Base-by-base conservation (phyloP, 805 yeast genomes). In the Saccharomyces eubayanus region DNA sequence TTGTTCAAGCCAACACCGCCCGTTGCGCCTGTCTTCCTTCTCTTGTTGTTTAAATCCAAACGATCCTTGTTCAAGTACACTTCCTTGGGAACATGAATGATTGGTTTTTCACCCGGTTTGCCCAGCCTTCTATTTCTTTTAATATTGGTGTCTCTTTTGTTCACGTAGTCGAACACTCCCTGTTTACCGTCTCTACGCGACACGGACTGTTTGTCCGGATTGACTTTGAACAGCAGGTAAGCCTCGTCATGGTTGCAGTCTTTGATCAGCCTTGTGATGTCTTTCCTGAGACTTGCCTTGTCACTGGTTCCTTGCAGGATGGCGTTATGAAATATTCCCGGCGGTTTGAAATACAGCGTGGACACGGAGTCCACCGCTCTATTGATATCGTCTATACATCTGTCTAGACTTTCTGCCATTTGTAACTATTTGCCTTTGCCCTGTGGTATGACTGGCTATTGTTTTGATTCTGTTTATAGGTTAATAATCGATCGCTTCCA, bases 281-380 rank as follows among this genome's bases (percentile, higher is more conserved):
- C 54, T 29, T 57, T 59, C 29, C 62, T 58, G 47, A 60, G 61
- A 10, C 54, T 56, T 14, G 57, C 56, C 6, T 53, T 52, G 27
- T 55, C 55, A 20, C 60, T 61, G 10, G 52, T 50, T 28, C 51
- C 50, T 8, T 29, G 57, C 50, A 31, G 55, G 53, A 28, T 74
- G 69, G 89, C 84, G 61, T 84, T 84, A 43, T 85, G 80, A 65
- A 84, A 84, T 3, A 82, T 77, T 0, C 89, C 88, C 0, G 87
- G 81, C 0, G 77, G 74, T 21, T 74, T 67, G 65, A 84, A 84
- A 52, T 79, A 71, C 3, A 77, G 72, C 9, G 71, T 64, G 28
- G 72, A 66, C 9, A 81, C 63, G 1, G 76, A 70, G n/a, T 71
- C 72, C 5, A 73, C 61, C 50, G 77, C 67, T 47, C 70, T 68